phyloP scores from a whole-genome alignment of 441 rosid species.

The Manihot esculenta region DNA sequence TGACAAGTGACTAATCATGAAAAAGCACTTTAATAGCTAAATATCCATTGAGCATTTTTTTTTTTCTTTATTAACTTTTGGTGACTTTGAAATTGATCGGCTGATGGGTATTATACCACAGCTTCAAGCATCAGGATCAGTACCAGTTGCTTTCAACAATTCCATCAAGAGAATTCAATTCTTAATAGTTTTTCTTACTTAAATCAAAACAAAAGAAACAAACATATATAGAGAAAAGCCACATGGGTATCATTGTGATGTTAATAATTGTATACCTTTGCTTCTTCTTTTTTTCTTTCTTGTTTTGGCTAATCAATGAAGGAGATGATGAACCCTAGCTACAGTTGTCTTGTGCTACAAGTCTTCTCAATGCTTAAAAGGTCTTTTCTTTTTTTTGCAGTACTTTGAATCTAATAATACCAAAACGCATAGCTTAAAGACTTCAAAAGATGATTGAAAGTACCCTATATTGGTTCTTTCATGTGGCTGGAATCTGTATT shows the following conservation, averaged over 20 bases:
- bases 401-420: no score
- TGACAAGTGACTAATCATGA: slow-evolving; percentile 49
- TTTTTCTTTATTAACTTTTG: slow-evolving; percentile 24
- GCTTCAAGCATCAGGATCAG: slow-evolving; percentile 39
- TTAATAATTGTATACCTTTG: no score
- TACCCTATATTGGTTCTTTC: no score
- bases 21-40: slow-evolving; percentile 24
- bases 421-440: background rate
- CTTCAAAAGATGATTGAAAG: no score
- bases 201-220: slow-evolving; percentile 9
- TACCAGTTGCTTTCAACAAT: slow-evolving; percentile 20
- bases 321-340: no score
- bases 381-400: slow-evolving; percentile 23
- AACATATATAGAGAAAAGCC: slow-evolving; percentile 33
- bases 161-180: slow-evolving; percentile 28
- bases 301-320: slow-evolving; percentile 49
- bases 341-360: slow-evolving; percentile 35
- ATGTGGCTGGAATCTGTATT: no score
- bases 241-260: slow-evolving; percentile 41
- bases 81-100: slow-evolving; percentile 26
- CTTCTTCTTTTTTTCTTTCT: slow-evolving; percentile 18
- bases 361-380: slow-evolving; percentile 27
- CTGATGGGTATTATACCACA: slow-evolving; percentile 33
- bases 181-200: background rate
- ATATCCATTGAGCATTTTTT: slow-evolving; percentile 22